Base-by-base conservation (phyloP, 768 basidiomycete genomes). In the Phylloporus rhodoxanthus region DNA sequence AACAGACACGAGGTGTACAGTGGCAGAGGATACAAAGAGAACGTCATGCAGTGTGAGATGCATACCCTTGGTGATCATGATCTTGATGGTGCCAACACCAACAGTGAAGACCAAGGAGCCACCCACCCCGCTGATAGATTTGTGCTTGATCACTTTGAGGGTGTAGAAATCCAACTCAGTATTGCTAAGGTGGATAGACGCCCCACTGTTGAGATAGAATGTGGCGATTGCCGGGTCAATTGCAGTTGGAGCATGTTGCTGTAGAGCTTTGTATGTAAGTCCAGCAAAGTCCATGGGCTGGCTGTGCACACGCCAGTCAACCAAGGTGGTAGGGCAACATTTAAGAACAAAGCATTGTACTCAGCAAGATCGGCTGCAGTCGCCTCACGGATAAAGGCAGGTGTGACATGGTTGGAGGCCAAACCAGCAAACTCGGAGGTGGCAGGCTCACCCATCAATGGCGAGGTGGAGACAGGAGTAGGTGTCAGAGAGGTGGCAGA, bases 1-100 rank as follows among this genome's bases (percentile, higher is more conserved):
- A 4, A 68, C 52, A 7, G 65, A 68, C 5, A 68, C 49, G 2
- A 65, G 59, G 19, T 45, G 43, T 5, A 67, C 56, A 10, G 59
- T 54, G 1, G 60, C 54, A 4, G 50, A 49, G 26, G 66, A 64
- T 9, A 63, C 53, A 32, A 55, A 62, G 0, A 64, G 55, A 2
- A 55, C 54, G 32, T 63, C 29, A 3, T 52, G 5, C 2, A 66
- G 49, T 0, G 38, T 51, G 17, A 64, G 17, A 8, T 48, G 42
- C 11, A 49, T 45, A 0, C 54, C 50, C 19, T 51, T 51, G 1
- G 49, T 41, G 3, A 55, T n/a, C 17, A 47, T 15, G 0, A 55
- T 34, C 15, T 21, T 19, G 3, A 60, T 42, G 15, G 41, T 43
- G 0, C 62, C 58, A 32, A 58, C 43, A 1, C 51, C 60, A 11